Percentiles rank a stretch among this genome's conserved stretches.
These are phyloP conservation scores for Coemansia sp. DNA, from an alignment of 192 early-diverging fungal genomes.

Conservation along the genomic window DNA sequence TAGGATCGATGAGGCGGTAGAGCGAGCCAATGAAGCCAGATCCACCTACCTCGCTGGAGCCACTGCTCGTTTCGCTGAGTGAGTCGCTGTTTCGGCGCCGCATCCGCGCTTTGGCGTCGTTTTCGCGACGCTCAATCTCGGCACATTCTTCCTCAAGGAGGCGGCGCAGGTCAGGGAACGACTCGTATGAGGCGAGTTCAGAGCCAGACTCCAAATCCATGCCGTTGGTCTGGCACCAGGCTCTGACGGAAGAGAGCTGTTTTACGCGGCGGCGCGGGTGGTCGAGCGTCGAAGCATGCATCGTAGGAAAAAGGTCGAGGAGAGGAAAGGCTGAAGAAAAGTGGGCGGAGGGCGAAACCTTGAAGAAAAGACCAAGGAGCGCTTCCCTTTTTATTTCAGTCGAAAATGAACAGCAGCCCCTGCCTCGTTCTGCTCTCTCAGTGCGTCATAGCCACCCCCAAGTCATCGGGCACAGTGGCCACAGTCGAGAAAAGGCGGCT, in stretches of 20 bases:
- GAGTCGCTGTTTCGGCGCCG: slow-evolving; percentile 47
- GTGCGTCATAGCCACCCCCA: slow-evolving; percentile 6
- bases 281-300: slow-evolving; percentile 6
- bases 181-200: slow-evolving; percentile 41
- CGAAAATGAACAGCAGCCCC: no score
- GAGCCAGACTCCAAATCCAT: slow-evolving; percentile 29
- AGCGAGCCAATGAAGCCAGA: slow-evolving; percentile 40
- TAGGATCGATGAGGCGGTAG: slow-evolving; percentile 43
- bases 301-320: background rate
- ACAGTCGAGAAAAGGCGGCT: slow-evolving; percentile 5
- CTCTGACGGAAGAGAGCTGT: slow-evolving; percentile 48
- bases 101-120: slow-evolving; percentile 30
- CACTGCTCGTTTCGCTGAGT: slow-evolving; percentile 30
- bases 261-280: slow-evolving; percentile 37
- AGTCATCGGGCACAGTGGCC: slow-evolving; percentile 1
- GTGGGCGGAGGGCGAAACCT: background rate
- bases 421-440: background rate
- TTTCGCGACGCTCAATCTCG: slow-evolving; percentile 50
- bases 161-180: slow-evolving; percentile 48
- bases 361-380: slow-evolving; percentile 1
- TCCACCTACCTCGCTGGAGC: slow-evolving; percentile 13
- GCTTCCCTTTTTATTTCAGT: background rate
- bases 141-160: slow-evolving; percentile 50
- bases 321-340: background rate
- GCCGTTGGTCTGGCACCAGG: slow-evolving; percentile 45